phyloP scores from a whole-genome alignment of 1,284 basidiomycete species.

The Pholiota adiposa region DNA sequence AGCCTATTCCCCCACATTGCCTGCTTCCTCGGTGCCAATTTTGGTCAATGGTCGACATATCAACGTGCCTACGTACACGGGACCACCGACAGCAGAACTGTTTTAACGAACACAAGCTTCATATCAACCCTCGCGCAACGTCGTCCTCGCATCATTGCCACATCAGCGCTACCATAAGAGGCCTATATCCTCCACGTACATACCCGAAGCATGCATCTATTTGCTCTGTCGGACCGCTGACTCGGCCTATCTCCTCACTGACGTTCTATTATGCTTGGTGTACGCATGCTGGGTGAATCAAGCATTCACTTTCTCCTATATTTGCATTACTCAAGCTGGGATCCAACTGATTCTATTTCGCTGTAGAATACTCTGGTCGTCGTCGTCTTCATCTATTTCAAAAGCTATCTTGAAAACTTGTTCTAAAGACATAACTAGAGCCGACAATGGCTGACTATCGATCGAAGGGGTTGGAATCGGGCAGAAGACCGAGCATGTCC shows the following conservation, averaged over 20 bases:
- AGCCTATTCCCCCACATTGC: background rate
- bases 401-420: no score
- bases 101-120: background rate
- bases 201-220: background rate
- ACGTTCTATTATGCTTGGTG: background rate
- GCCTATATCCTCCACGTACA: slow-evolving; percentile 1
- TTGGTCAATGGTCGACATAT: background rate
- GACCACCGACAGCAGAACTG: background rate
- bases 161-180: background rate
- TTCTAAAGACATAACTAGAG: no score
- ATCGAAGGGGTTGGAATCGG: no score
- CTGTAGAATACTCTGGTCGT: no score
- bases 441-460: no score
- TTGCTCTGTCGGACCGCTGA: background rate
- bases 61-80: background rate
- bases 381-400: no score
- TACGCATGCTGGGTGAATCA: no score
- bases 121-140: background rate
- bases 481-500: no score
- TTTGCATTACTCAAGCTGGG: no score
- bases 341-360: no score
- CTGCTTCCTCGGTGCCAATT: background rate
- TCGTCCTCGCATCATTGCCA: background rate
- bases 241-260: background rate
- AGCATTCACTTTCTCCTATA: no score